Base-by-base conservation (phyloP, 1,284 basidiomycete species). In the Cutaneotrichosporon sp. region DNA sequence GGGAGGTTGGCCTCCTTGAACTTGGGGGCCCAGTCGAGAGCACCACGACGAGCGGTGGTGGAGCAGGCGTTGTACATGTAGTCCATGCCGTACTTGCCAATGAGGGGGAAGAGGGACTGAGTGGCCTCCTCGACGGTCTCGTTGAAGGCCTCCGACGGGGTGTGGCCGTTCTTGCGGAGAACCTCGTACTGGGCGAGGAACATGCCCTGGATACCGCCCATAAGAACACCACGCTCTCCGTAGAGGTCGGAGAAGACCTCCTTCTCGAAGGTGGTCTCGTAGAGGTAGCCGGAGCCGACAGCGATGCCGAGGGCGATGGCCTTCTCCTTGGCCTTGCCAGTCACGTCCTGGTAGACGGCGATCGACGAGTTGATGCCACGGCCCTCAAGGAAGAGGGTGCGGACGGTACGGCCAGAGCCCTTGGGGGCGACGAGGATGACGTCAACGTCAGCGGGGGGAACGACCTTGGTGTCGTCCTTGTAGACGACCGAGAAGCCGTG, bases 61-160 rank as follows among this genome's bases (percentile, higher is more conserved):
- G 96, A 98, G 82, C 96, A 98, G 43, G 93, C 92, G 71, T 87
- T 87, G 82, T 86, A 97, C 94, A 97, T 97, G 85, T 97, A 97
- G 80, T 98, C 94, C 96, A 97, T 97, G 62, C 90, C 90, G 75
- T 96, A 87, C 72, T 87, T 84, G 67, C 93, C 94, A 67, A 99
- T 91, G 71, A 99, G 79, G 57, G 96, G 94, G 82, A 91, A 97
- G 63, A 99, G 85, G 51, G 92, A 97, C 76, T 97, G 92, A 46
- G 96, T 97, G 17, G 96, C 96, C 80, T 98, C 94, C 78, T 98
- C 94, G 57, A 97, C 92, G 60, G 96, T 98, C 82, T 99, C 94
- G 79, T 99, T 98, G 85, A 99, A 97, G 52, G 56, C 94, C 78
- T 99, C 94, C 39, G 93, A 97, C 55, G 94, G 96, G 16, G 84